Evolutionary conservation across 163 green algal species (phyloP), one percentile per base, ranked within the genome.

Genomic region (Trebouxia gelatinosa): DNA sequence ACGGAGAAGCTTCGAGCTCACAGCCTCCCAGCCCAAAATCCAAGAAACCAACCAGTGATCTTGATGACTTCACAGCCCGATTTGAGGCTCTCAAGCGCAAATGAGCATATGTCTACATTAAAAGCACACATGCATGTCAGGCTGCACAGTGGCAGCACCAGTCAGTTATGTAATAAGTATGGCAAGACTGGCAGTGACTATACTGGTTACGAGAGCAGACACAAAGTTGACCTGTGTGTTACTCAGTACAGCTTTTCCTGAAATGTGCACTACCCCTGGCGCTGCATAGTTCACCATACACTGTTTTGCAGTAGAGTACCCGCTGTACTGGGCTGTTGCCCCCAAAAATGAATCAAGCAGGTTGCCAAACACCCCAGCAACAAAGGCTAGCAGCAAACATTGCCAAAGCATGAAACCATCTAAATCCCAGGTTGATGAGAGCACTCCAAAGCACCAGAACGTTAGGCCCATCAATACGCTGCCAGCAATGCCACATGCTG

Each of bases 281-380:
- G 80, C 85, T 11, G 87, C 85, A 29, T 34, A 76, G n/a, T 58
- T 64, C 7, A 91, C 90, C 1, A 96, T 80, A 28, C 85, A 85
- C 1, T 82, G 34, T 3, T 54, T 86, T 0, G 35, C 38, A 16
- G 50, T n/a, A 58, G 93, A 82, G 61, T 85, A 93, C 0, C 89
- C 92, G 35, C 78, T 92, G 86, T 89, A 97, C 84, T 98, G 94
- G 58, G 97, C 61, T 5, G 91, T 95, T 13, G 94, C 94, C 0
- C 94, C 94, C n/a, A 98, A 85, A 35, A 98, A 35, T 0, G 89
- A 96, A 84, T 98, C 94, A 13, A 97, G 29, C 54, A 95, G 66
- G 2, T 86, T 94, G 13, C 94, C 94, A 6, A 89, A n/a, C 58
- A 97, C 48, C 2, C 94, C 94, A 6, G 85, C 88, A 7, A 88